Evolutionary conservation across 2,329 filamentous ascomycete species (phyloP).

Genomic region (Apiospora marii): DNA sequence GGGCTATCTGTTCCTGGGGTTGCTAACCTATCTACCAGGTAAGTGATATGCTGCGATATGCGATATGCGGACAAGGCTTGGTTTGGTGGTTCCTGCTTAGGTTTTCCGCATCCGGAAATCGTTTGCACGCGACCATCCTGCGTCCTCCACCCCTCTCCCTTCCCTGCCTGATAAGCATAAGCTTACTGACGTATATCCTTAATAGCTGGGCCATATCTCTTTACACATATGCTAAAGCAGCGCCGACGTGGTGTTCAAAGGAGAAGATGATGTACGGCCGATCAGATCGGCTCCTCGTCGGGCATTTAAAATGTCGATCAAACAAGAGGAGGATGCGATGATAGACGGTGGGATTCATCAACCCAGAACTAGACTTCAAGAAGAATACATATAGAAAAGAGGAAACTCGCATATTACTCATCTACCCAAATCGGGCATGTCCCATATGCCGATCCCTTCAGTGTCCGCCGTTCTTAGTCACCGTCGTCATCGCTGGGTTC

Average conservation of each 20-base stretch:
- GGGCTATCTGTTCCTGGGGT: conserved; percentile 28
- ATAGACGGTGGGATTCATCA: no score
- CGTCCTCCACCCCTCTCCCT: neutral
- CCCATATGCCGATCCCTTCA: no score
- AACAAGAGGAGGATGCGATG: no score
- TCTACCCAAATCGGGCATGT: no score
- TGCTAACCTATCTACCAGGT: conserved; percentile 30
- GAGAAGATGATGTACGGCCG: neutral
- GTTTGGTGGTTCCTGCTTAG: neutral
- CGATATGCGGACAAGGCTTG: no score
- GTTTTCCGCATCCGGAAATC: neutral
- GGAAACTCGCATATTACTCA: no score
- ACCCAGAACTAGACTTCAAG: no score
- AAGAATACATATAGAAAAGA: no score
- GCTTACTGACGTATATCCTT: neutral
- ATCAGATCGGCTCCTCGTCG: neutral
- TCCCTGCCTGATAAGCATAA: neutral
- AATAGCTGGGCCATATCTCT: conserved; percentile 27
- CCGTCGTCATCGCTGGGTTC: no score
- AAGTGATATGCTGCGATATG: neutral
- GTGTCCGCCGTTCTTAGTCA: no score
- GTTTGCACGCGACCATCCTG: neutral
- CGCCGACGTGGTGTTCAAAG: conserved; percentile 25
- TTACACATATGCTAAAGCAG: conserved; percentile 28
- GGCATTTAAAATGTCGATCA: neutral